A percentile compares a stretch with the other conserved stretches of the same genome.
These are phyloP conservation scores for Malus domestica DNA, from an alignment of 306 rosid genomes.

Conservation along the genomic window ASM211411v1 NC_041803.1:32897001-32897500, in stretches of 20 bases:
- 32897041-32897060: too few relatives aligned
- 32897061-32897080: too few relatives aligned
- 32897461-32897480: too few relatives aligned
- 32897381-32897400: constrained; percentile 54
- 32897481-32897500: too few relatives aligned
- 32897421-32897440: constrained; percentile 23
- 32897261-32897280: constrained; percentile 38
- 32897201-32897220: constrained; percentile 32
- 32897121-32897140: too few relatives aligned
- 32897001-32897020: too few relatives aligned
- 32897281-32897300: constrained; percentile 31
- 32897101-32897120: too few relatives aligned
- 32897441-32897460: too few relatives aligned
- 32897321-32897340: constrained; percentile 15
- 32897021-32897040: too few relatives aligned
- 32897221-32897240: constrained; percentile 31
- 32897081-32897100: too few relatives aligned
- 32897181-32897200: constrained; percentile 21
- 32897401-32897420: constrained; percentile 67
- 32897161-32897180: too few relatives aligned
- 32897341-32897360: constrained; percentile 8
- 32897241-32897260: constrained; percentile 21
- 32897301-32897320: constrained; percentile 24
- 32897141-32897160: too few relatives aligned
- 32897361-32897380: constrained; percentile 49